Evolutionary conservation across 257 asterid genomes (phyloP), one percentile per base, ranked within the genome.

Genomic region (Solanum dulcamara): DNA sequence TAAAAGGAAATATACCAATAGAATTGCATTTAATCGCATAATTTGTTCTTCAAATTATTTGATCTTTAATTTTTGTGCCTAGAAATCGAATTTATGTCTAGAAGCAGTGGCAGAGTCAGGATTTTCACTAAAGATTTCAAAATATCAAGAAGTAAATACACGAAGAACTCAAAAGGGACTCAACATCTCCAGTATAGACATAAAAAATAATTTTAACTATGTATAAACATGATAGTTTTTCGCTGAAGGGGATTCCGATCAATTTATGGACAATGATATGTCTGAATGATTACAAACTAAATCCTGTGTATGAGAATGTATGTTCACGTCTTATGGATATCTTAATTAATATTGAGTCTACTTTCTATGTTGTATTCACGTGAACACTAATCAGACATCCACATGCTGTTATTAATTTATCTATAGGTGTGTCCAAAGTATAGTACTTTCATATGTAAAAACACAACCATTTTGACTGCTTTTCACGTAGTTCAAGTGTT

Each of bases 101-200:
- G 64, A 7, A 26, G 28, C 0, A 0, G 5, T 53, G n/a, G 10
- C 2, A 0, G 0, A 53, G 7, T 24, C 0, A 53, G 0, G 18
- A 18, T 2, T 53, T 53, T 53, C 20, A 18, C 60, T 1, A 6
- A 53, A 0, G 0, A 5, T 17, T 0, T 51, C 59, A 50, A 50
- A 50, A 50, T 50, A 2, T 2, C 0, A 51, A 51, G 10, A 18
- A 53, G 24, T 18, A 51, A 51, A 51, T 7, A 51, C 1, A 18
- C 24, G 0, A 53, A 18, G 22, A 53, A 53, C 1, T 53, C 24
- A 18, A 53, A 40, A 38, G 42, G 1, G 44, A 9, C 7, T 51
- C n/a, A 50, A 50, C 2, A 53, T 53, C 2, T 20, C 0, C 12
- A 18, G 18, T 55, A 8, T 55, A 20, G 4, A 53, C 0, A 1